These are phyloP conservation scores for Pluteus cervinus DNA, from an alignment of 768 basidiomycete genomes.

Conservation along the genomic window DNA sequence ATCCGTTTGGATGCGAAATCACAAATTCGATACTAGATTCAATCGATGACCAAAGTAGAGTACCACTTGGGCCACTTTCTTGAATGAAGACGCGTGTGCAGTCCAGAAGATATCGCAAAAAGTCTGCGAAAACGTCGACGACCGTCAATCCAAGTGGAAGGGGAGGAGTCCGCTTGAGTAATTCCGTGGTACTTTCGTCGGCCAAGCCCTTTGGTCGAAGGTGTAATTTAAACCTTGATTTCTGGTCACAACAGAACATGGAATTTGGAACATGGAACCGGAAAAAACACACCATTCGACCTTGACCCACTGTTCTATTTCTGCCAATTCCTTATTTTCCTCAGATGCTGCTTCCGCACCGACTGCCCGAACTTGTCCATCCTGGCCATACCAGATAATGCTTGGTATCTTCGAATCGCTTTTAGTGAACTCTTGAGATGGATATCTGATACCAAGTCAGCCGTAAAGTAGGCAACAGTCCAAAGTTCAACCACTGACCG, in stretches of 20 bases:
- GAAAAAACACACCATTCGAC: neutral
- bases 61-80: conserved; percentile 26
- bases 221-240: conserved; percentile 11
- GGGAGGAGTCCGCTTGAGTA: conserved; percentile 8
- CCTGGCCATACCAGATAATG: conserved; percentile 37
- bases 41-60: conserved; percentile 27
- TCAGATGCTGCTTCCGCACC: conserved; percentile 34
- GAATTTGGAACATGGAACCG: neutral
- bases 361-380: conserved; percentile 31
- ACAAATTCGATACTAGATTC: conserved; percentile 29
- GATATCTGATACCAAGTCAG: no score
- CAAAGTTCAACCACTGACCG: no score
- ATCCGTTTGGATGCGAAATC: conserved; percentile 42
- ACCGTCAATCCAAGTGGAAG: conserved; percentile 24
- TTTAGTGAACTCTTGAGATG: conserved; percentile 38
- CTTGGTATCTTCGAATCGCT: conserved; percentile 45
- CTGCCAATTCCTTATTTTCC: conserved; percentile 25
- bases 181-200: neutral
- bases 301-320: conserved; percentile 16
- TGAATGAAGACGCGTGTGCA: conserved; percentile 28
- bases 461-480: no score
- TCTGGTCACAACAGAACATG: neutral
- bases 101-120: conserved; percentile 26
- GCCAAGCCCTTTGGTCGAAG: conserved; percentile 8
- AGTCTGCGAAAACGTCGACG: conserved; percentile 25